Conservation (phyloP, 2,329 filamentous ascomycete species). For the Metarhizium rileyi region DNA sequence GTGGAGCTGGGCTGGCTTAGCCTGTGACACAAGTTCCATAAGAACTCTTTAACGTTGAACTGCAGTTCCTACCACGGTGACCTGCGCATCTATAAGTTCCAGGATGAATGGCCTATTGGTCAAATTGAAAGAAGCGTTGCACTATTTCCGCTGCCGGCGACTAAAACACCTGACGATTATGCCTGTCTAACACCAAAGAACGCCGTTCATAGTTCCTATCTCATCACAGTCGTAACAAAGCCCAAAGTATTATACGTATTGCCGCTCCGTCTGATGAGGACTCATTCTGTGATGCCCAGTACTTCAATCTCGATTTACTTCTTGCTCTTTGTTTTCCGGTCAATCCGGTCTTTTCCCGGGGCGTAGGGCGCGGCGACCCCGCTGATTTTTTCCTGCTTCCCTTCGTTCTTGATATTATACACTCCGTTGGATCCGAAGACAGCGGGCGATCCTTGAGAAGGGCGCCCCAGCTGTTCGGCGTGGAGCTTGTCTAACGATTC, state of each 20-base stretch:
- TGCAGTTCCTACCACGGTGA: too few relatives aligned
- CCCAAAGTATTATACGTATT: background rate
- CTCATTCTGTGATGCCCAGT: background rate
- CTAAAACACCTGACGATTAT: background rate
- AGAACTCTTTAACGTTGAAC: background rate
- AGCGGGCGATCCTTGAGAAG: conserved; percentile 45
- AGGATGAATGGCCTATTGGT: background rate
- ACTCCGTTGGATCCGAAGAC: conserved; percentile 31
- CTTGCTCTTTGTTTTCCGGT: conserved; percentile 25
- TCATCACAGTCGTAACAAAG: background rate
- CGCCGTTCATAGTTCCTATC: background rate
- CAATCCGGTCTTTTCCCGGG: conserved; percentile 41
- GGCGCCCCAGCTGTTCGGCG: conserved; percentile 62
- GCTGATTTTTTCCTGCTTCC: conserved; percentile 33
- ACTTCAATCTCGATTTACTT: conserved; percentile 12
- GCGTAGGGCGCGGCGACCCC: conserved; percentile 49
- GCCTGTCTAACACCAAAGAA: background rate
- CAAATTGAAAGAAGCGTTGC: background rate
- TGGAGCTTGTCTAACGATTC: conserved; percentile 72
- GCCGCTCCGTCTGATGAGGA: background rate
- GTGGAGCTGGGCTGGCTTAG: background rate
- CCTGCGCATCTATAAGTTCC: background rate
- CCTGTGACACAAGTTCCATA: background rate
- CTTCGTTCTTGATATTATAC: conserved; percentile 40
- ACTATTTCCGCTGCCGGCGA: background rate